A percentile compares a stretch with the other conserved stretches of the same genome.
Conservation (phyloP, 495 filamentous ascomycete species). For the Gamarada debralockiae region DNA sequence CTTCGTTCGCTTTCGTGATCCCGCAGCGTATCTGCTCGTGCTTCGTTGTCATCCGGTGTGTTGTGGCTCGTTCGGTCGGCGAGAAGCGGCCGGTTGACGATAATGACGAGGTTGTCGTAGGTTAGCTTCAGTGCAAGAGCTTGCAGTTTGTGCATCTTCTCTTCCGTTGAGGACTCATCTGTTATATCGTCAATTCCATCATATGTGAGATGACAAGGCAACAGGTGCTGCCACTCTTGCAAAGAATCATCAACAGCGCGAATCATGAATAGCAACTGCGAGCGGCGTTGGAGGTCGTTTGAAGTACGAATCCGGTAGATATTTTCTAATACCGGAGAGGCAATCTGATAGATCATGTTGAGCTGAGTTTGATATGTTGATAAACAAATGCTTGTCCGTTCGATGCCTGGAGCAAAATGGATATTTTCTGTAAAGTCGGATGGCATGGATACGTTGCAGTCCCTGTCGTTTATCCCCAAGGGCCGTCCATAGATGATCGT, state of each 20-base stretch:
- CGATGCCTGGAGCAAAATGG: no score
- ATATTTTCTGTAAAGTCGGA: no score
- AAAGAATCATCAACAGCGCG: slow-evolving; percentile 24
- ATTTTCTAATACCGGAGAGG: no score
- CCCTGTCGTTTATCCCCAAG: no score
- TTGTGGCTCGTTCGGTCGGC: slow-evolving; percentile 18
- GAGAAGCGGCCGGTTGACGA: slow-evolving; percentile 32
- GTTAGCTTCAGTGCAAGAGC: slow-evolving; percentile 31
- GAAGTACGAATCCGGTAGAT: no score
- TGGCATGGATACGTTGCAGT: no score
- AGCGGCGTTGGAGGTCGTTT: no score
- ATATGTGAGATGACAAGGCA: slow-evolving; percentile 24
- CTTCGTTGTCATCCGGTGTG: not conserved
- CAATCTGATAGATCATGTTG: no score
- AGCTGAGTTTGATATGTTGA: no score
- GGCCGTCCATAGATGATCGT: no score
- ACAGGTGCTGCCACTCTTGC: slow-evolving; percentile 22
- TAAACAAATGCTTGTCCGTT: no score
- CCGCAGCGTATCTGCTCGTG: not conserved
- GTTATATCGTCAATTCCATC: slow-evolving; percentile 25
- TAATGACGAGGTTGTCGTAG: slow-evolving; percentile 34
- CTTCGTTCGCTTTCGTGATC: slow-evolving; percentile 2
- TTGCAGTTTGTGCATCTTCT: slow-evolving; percentile 28
- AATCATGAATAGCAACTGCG: no score
- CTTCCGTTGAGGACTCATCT: slow-evolving; percentile 5